Evolutionary conservation across 164 flowering plant species (phyloP).

Genomic region (Vitis rupestris): DNA sequence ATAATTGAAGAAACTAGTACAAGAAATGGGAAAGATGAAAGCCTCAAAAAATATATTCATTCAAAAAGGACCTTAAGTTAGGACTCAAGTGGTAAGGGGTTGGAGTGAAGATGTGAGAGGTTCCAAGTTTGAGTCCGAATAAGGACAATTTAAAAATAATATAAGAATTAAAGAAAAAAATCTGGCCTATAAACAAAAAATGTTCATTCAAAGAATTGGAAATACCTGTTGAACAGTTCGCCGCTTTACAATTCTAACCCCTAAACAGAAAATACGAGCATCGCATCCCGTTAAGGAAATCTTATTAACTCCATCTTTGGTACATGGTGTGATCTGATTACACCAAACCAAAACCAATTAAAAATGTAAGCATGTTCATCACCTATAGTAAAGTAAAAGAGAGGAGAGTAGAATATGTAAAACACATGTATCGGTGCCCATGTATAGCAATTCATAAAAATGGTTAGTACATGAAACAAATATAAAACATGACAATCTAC

Average conservation of each 20-base stretch:
- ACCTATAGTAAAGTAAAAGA: no score
- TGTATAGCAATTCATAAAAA: background rate
- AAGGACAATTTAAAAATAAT: background rate
- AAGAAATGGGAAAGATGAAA: no score
- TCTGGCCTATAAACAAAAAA: background rate
- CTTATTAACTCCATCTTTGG: slow-evolving; percentile 78
- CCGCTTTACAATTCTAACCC: slow-evolving; percentile 82
- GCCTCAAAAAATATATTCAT: no score
- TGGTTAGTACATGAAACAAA: background rate
- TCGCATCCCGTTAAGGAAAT: slow-evolving; percentile 77
- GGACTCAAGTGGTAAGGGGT: no score
- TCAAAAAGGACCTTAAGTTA: no score
- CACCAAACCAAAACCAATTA: slow-evolving; percentile 9
- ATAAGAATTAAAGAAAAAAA: background rate
- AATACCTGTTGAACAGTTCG: slow-evolving; percentile 78
- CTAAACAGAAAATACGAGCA: slow-evolving; percentile 87
- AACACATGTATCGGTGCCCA: no score
- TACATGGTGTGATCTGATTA: slow-evolving; percentile 72
- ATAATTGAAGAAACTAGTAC: no score
- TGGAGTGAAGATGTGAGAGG: no score
- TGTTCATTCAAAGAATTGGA: background rate
- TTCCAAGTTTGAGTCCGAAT: no score
- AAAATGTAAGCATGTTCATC: background rate
- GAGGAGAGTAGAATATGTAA: no score
- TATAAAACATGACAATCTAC: background rate